Conservation (phyloP, 129 eudicot genomes). For the Deinandra increscens region DNA sequence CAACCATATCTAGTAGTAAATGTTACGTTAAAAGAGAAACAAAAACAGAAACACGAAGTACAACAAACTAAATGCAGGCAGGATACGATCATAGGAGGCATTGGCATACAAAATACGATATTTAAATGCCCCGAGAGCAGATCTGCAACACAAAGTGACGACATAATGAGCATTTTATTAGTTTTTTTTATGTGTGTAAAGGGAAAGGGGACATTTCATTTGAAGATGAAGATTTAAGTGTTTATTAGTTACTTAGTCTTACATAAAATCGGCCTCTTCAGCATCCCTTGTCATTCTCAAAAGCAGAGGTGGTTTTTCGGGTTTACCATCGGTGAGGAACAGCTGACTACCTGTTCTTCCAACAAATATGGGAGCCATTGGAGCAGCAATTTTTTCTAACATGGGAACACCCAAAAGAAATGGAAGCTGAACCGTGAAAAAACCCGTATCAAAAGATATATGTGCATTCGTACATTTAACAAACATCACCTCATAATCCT, state of each 20-base stretch:
- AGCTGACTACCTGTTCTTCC: constrained; percentile 93
- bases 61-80: constrained; percentile 11
- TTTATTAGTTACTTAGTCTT: constrained; percentile 27
- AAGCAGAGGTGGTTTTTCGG: constrained; percentile 77
- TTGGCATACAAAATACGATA: constrained; percentile 88
- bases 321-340: constrained; percentile 85
- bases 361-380: constrained; percentile 76
- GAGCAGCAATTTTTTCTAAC: constrained; percentile 91
- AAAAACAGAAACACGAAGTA: background rate
- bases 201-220: background rate
- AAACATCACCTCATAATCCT: constrained; percentile 4
- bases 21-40: constrained; percentile 31
- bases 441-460: background rate
- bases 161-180: constrained; percentile 18
- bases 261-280: constrained; percentile 88
- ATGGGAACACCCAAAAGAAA: constrained; percentile 84
- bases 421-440: constrained; percentile 70
- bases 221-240: constrained; percentile 4
- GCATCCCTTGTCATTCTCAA: constrained; percentile 85
- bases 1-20: constrained; percentile 82
- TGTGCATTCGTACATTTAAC: background rate
- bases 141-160: constrained; percentile 53
- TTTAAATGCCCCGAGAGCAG: constrained; percentile 86
- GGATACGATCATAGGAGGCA: constrained; percentile 98
- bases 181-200: background rate